These are phyloP conservation scores for Fusarium goolgardi DNA, from an alignment of 2,329 filamentous ascomycete species.

Conservation along the genomic window DNA sequence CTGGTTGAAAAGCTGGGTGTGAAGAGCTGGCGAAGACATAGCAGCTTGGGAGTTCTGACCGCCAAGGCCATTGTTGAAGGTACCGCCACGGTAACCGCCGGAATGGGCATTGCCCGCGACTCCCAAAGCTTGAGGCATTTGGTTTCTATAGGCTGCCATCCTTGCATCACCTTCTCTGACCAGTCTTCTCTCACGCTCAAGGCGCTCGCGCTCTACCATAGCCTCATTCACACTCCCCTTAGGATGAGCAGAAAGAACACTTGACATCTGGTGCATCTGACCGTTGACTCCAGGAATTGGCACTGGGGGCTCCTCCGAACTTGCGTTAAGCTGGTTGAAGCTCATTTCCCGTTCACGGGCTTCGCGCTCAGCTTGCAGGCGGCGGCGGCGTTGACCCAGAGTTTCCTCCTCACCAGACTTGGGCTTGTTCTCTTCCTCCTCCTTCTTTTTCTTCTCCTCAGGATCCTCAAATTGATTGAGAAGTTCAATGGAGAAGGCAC, in stretches of 20 bases:
- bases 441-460: slow-evolving; percentile 56
- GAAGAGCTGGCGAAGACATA: slow-evolving; percentile 46
- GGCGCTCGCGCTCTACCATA: slow-evolving; percentile 55
- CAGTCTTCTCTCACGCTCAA: slow-evolving; percentile 56
- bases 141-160: slow-evolving; percentile 60
- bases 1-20: slow-evolving; percentile 43
- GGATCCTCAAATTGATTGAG: slow-evolving; percentile 71
- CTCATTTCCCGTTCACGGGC: slow-evolving; percentile 69
- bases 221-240: slow-evolving; percentile 55
- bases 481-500: slow-evolving; percentile 75
- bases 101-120: slow-evolving; percentile 49
- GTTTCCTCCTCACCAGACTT: slow-evolving; percentile 73
- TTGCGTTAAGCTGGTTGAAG: slow-evolving; percentile 46
- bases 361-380: slow-evolving; percentile 77
- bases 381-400: slow-evolving; percentile 78
- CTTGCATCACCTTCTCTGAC: slow-evolving; percentile 60
- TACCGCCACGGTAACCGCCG: slow-evolving; percentile 63
- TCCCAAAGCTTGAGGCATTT: slow-evolving; percentile 60
- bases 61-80: slow-evolving; percentile 65
- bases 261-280: slow-evolving; percentile 66
- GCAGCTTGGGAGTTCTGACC: slow-evolving; percentile 50
- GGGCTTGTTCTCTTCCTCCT: slow-evolving; percentile 54
- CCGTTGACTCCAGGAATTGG: slow-evolving; percentile 40
- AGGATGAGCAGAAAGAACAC: slow-evolving; percentile 63
- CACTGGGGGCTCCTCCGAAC: slow-evolving; percentile 15